Conservation (phyloP, 31 red algal genomes). For the Endocladia muricata region DNA sequence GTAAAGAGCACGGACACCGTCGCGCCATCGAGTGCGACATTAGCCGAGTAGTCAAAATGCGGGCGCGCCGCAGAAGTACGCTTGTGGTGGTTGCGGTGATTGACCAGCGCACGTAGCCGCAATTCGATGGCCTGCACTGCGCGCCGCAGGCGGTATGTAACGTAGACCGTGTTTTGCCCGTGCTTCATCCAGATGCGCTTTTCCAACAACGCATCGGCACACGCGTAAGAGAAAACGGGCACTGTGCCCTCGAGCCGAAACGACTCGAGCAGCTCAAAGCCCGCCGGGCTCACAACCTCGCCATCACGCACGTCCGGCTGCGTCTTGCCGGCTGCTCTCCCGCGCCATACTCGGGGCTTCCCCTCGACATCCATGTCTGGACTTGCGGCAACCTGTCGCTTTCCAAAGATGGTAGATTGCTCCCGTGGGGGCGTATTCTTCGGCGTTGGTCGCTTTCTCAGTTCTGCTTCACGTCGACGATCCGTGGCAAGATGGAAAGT, state of each 20-base stretch:
- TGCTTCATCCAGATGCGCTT: conserved; percentile 68
- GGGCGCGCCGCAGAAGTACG: conserved; percentile 29
- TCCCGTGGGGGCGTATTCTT: no score
- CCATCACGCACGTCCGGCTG: conserved; percentile 11
- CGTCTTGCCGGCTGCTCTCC: neutral
- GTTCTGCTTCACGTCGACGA: conserved; percentile 9
- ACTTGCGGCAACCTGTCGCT: neutral
- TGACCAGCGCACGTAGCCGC: conserved; percentile 43
- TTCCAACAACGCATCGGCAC: conserved; percentile 47
- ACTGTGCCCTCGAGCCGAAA: conserved; percentile 59
- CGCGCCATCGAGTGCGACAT: conserved; percentile 33
- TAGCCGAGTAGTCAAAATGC: conserved; percentile 55
- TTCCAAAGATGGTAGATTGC: neutral
- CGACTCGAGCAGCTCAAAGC: conserved; percentile 48
- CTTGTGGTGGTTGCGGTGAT: conserved; percentile 60
- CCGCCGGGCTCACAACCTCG: conserved; percentile 52
- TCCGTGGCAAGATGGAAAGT: conserved; percentile 46
- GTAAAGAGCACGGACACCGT: conserved; percentile 50
- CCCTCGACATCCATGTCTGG: conserved; percentile 1
- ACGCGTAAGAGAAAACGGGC: conserved; percentile 44
- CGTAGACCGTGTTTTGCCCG: conserved; percentile 63
- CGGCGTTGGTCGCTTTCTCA: neutral
- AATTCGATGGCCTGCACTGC: conserved; percentile 44
- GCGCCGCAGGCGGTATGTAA: conserved; percentile 45
- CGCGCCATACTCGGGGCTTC: no score